A percentile compares a stretch with the other conserved stretches of the same genome.
Conservation (phyloP, 345 rosid genomes). For the Acer campestre region DNA sequence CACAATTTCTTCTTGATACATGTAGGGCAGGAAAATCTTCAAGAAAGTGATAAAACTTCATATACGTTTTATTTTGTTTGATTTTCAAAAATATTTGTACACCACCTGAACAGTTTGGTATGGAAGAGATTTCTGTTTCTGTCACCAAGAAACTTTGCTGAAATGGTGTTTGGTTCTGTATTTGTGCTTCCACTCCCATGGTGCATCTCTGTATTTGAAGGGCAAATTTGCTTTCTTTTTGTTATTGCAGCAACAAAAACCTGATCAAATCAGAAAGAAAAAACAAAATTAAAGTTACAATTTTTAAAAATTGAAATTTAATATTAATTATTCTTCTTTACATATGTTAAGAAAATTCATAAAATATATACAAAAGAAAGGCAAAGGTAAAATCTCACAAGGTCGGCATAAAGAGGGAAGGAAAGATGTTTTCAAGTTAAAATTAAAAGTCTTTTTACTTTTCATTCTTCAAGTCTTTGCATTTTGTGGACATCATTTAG, state of each 20-base stretch:
- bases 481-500: neutral
- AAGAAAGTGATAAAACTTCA: neutral
- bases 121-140: conserved; percentile 43
- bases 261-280: conserved; percentile 30
- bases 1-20: neutral
- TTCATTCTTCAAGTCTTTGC: neutral
- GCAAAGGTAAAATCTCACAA: conserved; percentile 18
- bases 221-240: conserved; percentile 73
- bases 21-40: neutral
- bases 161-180: conserved; percentile 24
- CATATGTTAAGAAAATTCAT: neutral
- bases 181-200: conserved; percentile 54
- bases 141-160: conserved; percentile 19
- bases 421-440: neutral
- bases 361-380: neutral
- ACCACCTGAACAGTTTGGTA: conserved; percentile 71
- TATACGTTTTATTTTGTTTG: neutral
- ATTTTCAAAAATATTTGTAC: neutral
- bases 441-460: neutral
- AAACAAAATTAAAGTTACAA: neutral
- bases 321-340: too few species aligned
- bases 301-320: too few species aligned
- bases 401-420: conserved; percentile 8
- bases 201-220: conserved; percentile 56
- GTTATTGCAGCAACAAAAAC: conserved; percentile 80